Base-by-base conservation (phyloP, 2,329 filamentous ascomycete genomes). In the Monosporascus cannonballus region DNA sequence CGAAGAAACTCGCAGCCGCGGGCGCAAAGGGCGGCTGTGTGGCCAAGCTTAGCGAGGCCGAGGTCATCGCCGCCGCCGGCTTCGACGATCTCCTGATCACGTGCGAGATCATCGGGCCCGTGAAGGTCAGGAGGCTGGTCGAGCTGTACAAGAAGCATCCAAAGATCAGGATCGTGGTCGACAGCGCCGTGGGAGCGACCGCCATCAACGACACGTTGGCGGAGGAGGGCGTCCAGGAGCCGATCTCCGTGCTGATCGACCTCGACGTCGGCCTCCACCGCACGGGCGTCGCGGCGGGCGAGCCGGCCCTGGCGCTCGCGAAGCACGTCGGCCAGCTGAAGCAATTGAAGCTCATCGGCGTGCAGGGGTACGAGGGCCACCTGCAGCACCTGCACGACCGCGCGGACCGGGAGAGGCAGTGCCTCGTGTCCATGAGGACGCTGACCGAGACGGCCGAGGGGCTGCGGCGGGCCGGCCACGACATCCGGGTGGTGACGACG, bases 361-460 rank as follows among this genome's bases (percentile, higher is more conserved):
- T 79, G 1, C 76, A 79, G 56, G 77, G 77, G 0, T 80, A 80
- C 53, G 77, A 80, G 59, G 77, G 77, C 2, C 77, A 80, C 62
- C 56, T 79, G 41, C 77, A 80, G 65, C 77, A 80, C 64, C 56
- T 79, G 14, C 76, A 78, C 56, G 67, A 69, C 36, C 55, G 58
- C 1, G 71, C 71, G 7, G 73, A 74, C 53, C 67, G 77, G 22
- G 71, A 68, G 57, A 59, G 47, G 15, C 61, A 68, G 53, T 79
- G 76, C 59, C 64, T 76, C 5, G 71, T 70, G 53, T 73, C 73
- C 24, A 77, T 78, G 76, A 56, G 54, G 24, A 72, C 67, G 1
- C 63, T 80, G 15, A 73, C 71, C 0, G 62, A 61, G 2, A 78
- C 76, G 0, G 76, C 74, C 0, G 67, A 72, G 0, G 61, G 64